These are phyloP conservation scores for Schwanniomyces etchellsii DNA, from an alignment of 1,139 yeast species.

Conservation along the genomic window DNA sequence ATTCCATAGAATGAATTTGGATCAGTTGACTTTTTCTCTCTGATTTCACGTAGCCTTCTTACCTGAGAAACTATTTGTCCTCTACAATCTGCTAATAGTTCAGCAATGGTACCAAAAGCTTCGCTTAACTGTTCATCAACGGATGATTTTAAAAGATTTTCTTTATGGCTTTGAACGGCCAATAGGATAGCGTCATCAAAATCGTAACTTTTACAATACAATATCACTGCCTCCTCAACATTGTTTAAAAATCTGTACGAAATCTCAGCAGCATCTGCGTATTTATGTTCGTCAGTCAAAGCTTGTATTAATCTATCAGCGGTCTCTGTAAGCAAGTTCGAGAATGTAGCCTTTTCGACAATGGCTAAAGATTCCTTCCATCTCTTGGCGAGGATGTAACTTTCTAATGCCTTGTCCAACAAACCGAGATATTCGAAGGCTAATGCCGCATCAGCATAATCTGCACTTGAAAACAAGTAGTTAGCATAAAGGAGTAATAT, in stretches of 20 bases:
- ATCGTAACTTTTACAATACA: constrained; percentile 70
- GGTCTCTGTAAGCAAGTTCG: constrained; percentile 31
- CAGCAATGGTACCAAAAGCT: constrained; percentile 84
- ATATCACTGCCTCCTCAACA: constrained; percentile 54
- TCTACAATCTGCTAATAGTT: constrained; percentile 85
- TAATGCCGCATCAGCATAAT: constrained; percentile 69
- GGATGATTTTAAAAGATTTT: constrained; percentile 47
- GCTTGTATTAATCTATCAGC: constrained; percentile 57
- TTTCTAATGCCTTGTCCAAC: constrained; percentile 56
- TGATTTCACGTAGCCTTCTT: constrained; percentile 73
- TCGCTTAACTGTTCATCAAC: constrained; percentile 77
- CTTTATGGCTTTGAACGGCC: constrained; percentile 38
- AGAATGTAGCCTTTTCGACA: constrained; percentile 35
- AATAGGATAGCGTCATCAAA: constrained; percentile 75
- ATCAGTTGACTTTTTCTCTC: constrained; percentile 76
- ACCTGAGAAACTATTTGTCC: constrained; percentile 82
- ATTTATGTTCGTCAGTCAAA: constrained; percentile 65
- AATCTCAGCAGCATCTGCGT: constrained; percentile 80
- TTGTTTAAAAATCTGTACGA: constrained; percentile 58
- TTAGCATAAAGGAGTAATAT: constrained; percentile 63
- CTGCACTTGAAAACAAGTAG: constrained; percentile 46
- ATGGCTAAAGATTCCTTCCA: constrained; percentile 85
- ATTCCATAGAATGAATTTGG: constrained; percentile 80
- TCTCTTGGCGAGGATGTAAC: constrained; percentile 61
- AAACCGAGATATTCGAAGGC: constrained; percentile 66